Base-by-base conservation (phyloP, 2,329 filamentous ascomycete genomes). In the Cladosporium cucumerinum region DNA sequence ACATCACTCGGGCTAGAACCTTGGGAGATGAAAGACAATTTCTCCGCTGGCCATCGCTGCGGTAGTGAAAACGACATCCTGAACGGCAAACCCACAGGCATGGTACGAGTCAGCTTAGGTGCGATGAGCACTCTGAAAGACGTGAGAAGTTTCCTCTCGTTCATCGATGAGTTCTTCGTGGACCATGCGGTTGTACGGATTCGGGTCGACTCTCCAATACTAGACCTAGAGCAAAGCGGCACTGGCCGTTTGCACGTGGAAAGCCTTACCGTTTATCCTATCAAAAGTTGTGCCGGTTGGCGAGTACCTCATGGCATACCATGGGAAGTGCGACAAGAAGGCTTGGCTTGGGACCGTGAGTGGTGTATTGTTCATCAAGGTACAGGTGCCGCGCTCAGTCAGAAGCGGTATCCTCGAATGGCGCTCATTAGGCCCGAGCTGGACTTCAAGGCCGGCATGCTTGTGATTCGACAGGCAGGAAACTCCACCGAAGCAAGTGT, bases 291-390 rank as follows among this genome's bases (percentile, higher is more conserved):
- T 72, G 91, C 88, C 18, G 91, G 91, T 0, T 96, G 90, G 75
- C 81, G 81, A 39, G 82, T 98, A 32, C 89, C 92, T 1, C 67
- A 78, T 0, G 84, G 81, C 2, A 80, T 79, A 8, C 74, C 82
- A 16, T 99, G 95, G 95, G 87, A 91, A 71, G 84, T 98, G 23
- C 86, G 85, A 63, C 82, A 85, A 8, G 93, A 97, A 78, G 95
- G 95, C 0, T 82, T 99, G 2, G 90, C 88, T 10, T 98, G 94
- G 93, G 95, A 99, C 76, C 85, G 95, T 67, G 94, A 98, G 80
- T 99, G 95, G 94, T 98, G 94, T 78, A 81, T 99, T 23, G 83
- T 99, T 16, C 93, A 97, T 74, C 86, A 88, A 73, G 93, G 92
- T 51, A 96, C 93, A 1, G 90, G 92, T 0, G 87, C 89, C 70